These are phyloP conservation scores for Tagetes erecta DNA, from an alignment of 129 eudicot genomes.

Conservation along the genomic window DNA sequence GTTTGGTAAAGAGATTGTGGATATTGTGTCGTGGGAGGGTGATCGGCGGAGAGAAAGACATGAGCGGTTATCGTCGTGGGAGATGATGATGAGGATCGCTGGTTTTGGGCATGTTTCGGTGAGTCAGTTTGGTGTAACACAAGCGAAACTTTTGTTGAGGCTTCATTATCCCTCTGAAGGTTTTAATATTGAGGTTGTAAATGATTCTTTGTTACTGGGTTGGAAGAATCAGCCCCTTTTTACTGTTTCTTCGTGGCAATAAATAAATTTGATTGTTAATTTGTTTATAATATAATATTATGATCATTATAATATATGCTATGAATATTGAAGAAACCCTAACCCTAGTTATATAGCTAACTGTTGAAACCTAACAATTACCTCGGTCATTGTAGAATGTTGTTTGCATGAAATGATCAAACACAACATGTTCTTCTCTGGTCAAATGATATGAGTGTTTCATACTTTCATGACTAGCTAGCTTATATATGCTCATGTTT, in stretches of 20 bases:
- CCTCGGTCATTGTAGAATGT: background rate
- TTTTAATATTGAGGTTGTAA: constrained; percentile 50
- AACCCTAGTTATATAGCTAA: no score
- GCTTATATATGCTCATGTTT: background rate
- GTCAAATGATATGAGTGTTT: constrained; percentile 12
- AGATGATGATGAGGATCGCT: constrained; percentile 53
- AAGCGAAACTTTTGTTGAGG: constrained; percentile 71
- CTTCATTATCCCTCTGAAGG: constrained; percentile 96
- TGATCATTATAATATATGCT: background rate
- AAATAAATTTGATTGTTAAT: background rate
- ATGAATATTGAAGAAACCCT: background rate
- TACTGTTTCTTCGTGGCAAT: constrained; percentile 87
- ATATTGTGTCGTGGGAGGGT: constrained; percentile 59
- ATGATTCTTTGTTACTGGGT: constrained; percentile 71
- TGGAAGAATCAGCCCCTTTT: constrained; percentile 87
- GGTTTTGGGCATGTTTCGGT: constrained; percentile 53
- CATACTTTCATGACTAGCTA: background rate
- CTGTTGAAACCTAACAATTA: no score
- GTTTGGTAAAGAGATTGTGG: constrained; percentile 76
- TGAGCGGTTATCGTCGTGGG: constrained; percentile 68
- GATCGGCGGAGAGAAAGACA: constrained; percentile 59
- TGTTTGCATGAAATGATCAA: constrained; percentile 25
- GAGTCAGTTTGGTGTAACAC: constrained; percentile 72
- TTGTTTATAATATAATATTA: no score
- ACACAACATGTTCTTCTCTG: background rate